A percentile compares a stretch with the other conserved stretches of the same genome.
These are phyloP conservation scores for Sicyos edulis DNA, from an alignment of 306 rosid genomes.

Conservation along the genomic window DNA sequence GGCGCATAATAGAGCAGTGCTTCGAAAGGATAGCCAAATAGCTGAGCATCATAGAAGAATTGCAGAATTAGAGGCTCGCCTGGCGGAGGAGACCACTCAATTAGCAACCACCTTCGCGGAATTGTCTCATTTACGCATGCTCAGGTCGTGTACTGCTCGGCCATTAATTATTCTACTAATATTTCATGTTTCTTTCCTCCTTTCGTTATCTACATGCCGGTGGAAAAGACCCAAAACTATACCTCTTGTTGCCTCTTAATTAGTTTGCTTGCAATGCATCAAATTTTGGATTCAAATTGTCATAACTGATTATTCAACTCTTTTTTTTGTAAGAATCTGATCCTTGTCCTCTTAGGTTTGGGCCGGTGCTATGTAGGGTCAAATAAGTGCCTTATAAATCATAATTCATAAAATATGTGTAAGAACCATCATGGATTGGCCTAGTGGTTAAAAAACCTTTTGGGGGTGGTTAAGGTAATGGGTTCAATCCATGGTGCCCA, in stretches of 20 bases:
- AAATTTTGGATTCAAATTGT: neutral
- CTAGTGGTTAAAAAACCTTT: too few species aligned
- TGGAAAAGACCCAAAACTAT: slow-evolving; percentile 11
- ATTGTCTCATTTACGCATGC: slow-evolving; percentile 43
- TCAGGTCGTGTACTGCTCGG: slow-evolving; percentile 36
- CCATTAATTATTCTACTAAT: neutral
- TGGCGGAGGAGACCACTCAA: slow-evolving; percentile 36
- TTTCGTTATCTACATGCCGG: neutral
- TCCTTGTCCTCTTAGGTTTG: too few species aligned
- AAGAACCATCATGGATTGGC: too few species aligned
- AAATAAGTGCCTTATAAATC: too few species aligned
- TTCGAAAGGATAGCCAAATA: slow-evolving; percentile 68
- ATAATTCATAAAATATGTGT: too few species aligned
- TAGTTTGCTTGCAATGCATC: neutral
- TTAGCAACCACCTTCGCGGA: slow-evolving; percentile 34
- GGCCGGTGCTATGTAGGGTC: too few species aligned
- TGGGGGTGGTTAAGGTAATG: too few species aligned
- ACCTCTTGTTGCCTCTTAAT: neutral
- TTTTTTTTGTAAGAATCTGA: too few species aligned
- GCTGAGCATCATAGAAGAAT: slow-evolving; percentile 51
- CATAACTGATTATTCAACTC: neutral
- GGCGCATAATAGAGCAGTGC: slow-evolving; percentile 45
- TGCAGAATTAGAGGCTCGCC: slow-evolving; percentile 29
- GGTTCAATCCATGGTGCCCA: too few species aligned
- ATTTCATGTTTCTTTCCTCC: neutral